Evolutionary conservation across 257 asterid species (phyloP).

Genomic region (Apocynum venetum): DNA sequence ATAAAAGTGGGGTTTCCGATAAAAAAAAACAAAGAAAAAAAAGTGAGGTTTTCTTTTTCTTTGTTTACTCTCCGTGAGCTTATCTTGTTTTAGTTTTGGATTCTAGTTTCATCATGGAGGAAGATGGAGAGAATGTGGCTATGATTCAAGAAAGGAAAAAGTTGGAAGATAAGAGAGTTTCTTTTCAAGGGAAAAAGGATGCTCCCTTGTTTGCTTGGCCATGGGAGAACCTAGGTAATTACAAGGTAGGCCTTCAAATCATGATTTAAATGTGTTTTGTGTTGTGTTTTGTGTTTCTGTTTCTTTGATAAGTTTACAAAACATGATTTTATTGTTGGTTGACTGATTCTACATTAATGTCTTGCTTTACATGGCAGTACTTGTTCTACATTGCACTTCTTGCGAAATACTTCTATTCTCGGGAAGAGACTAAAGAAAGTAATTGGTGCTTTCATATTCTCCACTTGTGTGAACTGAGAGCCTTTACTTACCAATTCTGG

Average conservation of each 20-base stretch:
- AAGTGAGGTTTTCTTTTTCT: background rate
- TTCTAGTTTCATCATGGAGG: constrained; percentile 20
- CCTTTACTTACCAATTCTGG: constrained; percentile 71
- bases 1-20: background rate
- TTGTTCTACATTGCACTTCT: constrained; percentile 49
- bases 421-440: constrained; percentile 37
- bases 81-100: background rate
- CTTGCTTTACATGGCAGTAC: constrained; percentile 22
- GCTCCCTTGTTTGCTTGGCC: constrained; percentile 85
- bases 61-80: background rate
- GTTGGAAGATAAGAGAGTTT: constrained; percentile 15
- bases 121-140: constrained; percentile 18
- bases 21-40: too few relatives aligned
- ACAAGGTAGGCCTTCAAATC: constrained; percentile 47
- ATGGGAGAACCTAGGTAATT: constrained; percentile 64
- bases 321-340: background rate
- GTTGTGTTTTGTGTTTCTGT: background rate
- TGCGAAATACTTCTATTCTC: constrained; percentile 52
- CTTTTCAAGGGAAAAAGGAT: constrained; percentile 26
- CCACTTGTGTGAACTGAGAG: constrained; percentile 51
- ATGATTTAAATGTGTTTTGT: background rate
- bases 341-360: constrained; percentile 1
- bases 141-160: constrained; percentile 5
- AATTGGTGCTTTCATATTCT: constrained; percentile 71
- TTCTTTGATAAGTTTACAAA: background rate